phyloP scores from a whole-genome alignment of 2,329 filamentous ascomycete genomes.

The Hymenoscyphus repandus region DNA sequence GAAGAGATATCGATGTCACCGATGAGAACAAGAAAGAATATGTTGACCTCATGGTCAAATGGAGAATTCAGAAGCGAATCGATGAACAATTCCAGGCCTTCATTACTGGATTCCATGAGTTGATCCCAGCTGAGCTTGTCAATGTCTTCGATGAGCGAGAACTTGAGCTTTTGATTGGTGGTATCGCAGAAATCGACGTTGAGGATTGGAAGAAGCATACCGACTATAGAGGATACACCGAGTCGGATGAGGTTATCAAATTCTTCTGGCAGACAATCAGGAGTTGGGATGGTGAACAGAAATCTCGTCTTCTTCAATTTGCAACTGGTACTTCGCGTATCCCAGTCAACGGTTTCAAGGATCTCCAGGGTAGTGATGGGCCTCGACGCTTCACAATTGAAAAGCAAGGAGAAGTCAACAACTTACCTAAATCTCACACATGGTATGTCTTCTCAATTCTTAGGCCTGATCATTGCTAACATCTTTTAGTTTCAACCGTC shows the following conservation, averaged over 20 bases:
- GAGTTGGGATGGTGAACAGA: slow-evolving; percentile 97
- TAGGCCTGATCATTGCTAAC: slow-evolving; percentile 12
- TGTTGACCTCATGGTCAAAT: slow-evolving; percentile 96
- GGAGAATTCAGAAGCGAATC: slow-evolving; percentile 98
- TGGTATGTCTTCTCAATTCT: slow-evolving; percentile 58
- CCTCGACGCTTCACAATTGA: slow-evolving; percentile 96
- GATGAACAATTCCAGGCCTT: slow-evolving; percentile 98
- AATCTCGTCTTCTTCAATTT: slow-evolving; percentile 92
- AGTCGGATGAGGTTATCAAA: slow-evolving; percentile 93
- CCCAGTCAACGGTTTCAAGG: slow-evolving; percentile 98
- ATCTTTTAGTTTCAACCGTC: slow-evolving; percentile 77
- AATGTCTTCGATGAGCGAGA: slow-evolving; percentile 99
- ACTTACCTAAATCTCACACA: slow-evolving; percentile 94
- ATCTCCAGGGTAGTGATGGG: slow-evolving; percentile 93
- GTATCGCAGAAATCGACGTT: slow-evolving; percentile 99
- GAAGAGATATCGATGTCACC: slow-evolving; percentile 89
- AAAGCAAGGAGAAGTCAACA: slow-evolving; percentile 85
- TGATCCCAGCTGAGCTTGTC: slow-evolving; percentile 92
- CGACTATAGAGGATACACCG: slow-evolving; percentile 96
- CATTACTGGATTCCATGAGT: slow-evolving; percentile 93
- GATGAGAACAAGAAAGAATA: slow-evolving; percentile 99
- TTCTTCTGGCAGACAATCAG: slow-evolving; percentile 99
- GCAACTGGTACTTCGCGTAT: slow-evolving; percentile 97
- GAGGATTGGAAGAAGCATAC: slow-evolving; percentile 99
- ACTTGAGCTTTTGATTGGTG: slow-evolving; percentile 90